Evolutionary conservation across 345 rosid species (phyloP), one percentile per base, ranked within the genome.

Genomic region (Citrus medica): DNA sequence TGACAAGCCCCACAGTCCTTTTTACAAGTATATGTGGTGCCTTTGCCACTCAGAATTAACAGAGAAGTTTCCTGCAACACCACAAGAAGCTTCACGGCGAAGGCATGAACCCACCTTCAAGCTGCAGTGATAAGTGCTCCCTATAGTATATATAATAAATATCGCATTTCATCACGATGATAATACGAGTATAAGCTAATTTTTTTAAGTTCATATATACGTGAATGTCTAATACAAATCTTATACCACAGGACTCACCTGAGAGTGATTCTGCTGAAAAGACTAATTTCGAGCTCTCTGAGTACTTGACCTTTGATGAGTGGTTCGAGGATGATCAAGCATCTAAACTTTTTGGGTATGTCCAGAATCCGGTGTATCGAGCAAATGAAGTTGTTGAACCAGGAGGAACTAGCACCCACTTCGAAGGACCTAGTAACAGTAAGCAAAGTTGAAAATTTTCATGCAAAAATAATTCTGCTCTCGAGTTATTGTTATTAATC

Each of bases 241-340:
- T 67, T 56, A 46, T 13, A 55, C 71, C 79, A 1, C 67, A 65
- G 10, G 82, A 83, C 62, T 80, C 83, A 9, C 84, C 86, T 5
- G 86, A 84, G 59, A 79, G 81, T 78, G 87, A 83, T 69, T 78
- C 59, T 74, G 81, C 55, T 5, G 82, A 82, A 6, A 78, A 56
- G 32, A 76, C 89, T 30, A 81, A 76, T 60, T 89, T 93, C 48
- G 93, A 93, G 76, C 59, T 88, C 25, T 79, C 89, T 1, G 98
- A 91, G 19, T 86, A 85, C 68, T 74, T 85, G 13, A 77, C 69
- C 67, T 78, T 89, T 28, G 92, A 88, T 56, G 91, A 83, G 66
- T 93, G 93, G 96, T 28, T 77, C 17, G 87, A 89, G 46, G 87
- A 85, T 13, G 88, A 85, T 58, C 88, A 85, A 38, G 71, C 84